phyloP scores from a whole-genome alignment of 495 filamentous ascomycete species.

The Recurvomyces mirabilis region DNA sequence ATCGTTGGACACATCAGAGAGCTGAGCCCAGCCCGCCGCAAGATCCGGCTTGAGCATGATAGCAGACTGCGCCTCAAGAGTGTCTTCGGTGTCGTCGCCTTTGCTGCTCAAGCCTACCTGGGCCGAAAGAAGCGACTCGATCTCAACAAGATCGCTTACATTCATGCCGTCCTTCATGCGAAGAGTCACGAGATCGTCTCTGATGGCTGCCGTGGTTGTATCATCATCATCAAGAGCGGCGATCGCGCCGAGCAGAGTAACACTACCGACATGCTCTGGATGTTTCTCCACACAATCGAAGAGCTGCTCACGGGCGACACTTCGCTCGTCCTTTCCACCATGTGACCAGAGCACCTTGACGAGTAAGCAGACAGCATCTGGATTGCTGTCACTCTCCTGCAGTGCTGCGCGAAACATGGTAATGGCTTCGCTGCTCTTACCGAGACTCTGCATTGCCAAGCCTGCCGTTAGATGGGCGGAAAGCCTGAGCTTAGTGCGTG shows the following conservation, averaged over 20 bases:
- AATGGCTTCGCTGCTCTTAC: conserved; percentile 53
- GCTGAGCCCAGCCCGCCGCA: conserved; percentile 8
- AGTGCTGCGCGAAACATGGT: conserved; percentile 72
- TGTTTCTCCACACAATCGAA: conserved; percentile 63
- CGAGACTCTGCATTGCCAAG: conserved; percentile 60
- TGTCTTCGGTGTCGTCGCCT: conserved; percentile 20
- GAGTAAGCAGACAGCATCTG: conserved; percentile 79
- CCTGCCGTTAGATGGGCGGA: conserved; percentile 82
- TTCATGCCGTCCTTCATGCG: conserved; percentile 49
- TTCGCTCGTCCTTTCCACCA: conserved; percentile 60
- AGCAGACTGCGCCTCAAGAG: conserved; percentile 8
- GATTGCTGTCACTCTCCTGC: conserved; percentile 61
- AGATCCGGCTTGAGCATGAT: conserved; percentile 5
- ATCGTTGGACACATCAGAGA: conserved; percentile 42
- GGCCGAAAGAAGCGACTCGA: conserved; percentile 47
- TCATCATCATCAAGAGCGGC: conserved; percentile 66
- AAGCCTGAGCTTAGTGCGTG: conserved; percentile 54
- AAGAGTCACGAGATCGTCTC: conserved; percentile 60
- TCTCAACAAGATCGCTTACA: conserved; percentile 37
- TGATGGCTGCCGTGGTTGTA: conserved; percentile 69
- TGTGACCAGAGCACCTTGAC: conserved; percentile 89
- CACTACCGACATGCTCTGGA: conserved; percentile 63
- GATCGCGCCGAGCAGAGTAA: conserved; percentile 70
- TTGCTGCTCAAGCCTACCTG: conserved; percentile 36
- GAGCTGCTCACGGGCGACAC: conserved; percentile 66